Percentiles rank a stretch among this genome's conserved stretches.
Evolutionary conservation across 225 moss, liverwort and hornwort genomes (phyloP).

Genomic region (Ulota crispa): DNA sequence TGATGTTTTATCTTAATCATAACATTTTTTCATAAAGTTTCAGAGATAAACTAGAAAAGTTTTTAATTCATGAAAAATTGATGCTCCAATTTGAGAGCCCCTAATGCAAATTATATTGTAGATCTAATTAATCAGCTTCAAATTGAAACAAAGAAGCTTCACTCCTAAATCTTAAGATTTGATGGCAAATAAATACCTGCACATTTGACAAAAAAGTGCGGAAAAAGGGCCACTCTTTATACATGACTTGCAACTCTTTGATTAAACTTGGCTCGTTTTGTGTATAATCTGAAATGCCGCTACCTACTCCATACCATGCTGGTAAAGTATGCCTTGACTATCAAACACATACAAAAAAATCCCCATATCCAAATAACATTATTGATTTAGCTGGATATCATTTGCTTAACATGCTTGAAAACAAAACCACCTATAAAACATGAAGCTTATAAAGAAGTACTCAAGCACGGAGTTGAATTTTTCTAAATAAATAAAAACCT

Average conservation of each 20-base stretch:
- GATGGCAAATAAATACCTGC: constrained; percentile 47
- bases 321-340: constrained; percentile 98
- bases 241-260: constrained; percentile 80
- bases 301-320: constrained; percentile 98
- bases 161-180: neutral
- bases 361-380: neutral
- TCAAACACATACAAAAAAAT: constrained; percentile 30
- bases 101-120: neutral
- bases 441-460: constrained; percentile 9
- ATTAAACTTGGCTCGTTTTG: constrained; percentile 74
- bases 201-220: constrained; percentile 92
- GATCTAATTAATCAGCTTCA: constrained; percentile 6
- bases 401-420: neutral
- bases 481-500: neutral
- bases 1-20: neutral
- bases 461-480: neutral
- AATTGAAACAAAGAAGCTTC: constrained; percentile 7
- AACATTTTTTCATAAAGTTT: neutral
- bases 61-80: neutral
- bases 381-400: neutral
- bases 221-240: constrained; percentile 91
- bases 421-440: neutral
- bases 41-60: neutral
- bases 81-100: neutral
- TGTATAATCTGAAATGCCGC: constrained; percentile 74